phyloP scores from a whole-genome alignment of 2,329 filamentous ascomycete genomes.

The Diaporthe amygdali region DNA sequence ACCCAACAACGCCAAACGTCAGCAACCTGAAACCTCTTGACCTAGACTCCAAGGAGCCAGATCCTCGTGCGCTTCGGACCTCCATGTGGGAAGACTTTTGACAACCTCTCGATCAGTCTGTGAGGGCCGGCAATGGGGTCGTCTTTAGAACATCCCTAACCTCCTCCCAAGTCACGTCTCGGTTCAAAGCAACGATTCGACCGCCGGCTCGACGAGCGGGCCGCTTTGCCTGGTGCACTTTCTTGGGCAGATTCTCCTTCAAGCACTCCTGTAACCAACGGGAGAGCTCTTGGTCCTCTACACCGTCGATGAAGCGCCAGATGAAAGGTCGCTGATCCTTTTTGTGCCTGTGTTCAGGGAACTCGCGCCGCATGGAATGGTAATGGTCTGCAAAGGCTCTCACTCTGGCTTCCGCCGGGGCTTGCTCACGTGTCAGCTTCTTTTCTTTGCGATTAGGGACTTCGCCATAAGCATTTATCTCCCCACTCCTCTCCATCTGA shows the following conservation, averaged over 20 bases:
- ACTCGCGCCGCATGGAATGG: slow-evolving; percentile 21
- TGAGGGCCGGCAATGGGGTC: background rate
- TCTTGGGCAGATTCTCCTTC: slow-evolving; percentile 17
- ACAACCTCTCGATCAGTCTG: background rate
- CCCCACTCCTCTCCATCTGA: background rate
- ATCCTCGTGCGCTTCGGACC: background rate
- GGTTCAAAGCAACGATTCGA: background rate
- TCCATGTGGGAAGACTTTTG: background rate
- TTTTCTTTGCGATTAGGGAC: background rate
- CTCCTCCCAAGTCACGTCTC: slow-evolving; percentile 4
- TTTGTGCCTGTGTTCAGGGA: slow-evolving; percentile 8
- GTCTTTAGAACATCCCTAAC: background rate
- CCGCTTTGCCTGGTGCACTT: background rate
- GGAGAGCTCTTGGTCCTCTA: slow-evolving; percentile 26
- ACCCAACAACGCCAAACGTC: background rate
- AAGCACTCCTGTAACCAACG: slow-evolving; percentile 30
- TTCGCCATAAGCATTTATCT: background rate
- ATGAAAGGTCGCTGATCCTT: slow-evolving; percentile 26
- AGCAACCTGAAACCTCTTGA: background rate
- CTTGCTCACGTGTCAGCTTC: background rate
- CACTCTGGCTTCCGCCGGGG: background rate
- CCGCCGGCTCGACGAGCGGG: background rate
- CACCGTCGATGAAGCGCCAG: slow-evolving; percentile 31
- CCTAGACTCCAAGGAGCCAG: background rate
- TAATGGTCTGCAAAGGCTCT: slow-evolving; percentile 25